Percentiles rank a stretch among this genome's conserved stretches.
Conservation (phyloP, 1,139 yeast species). For the Komagataea norvegica region DNA sequence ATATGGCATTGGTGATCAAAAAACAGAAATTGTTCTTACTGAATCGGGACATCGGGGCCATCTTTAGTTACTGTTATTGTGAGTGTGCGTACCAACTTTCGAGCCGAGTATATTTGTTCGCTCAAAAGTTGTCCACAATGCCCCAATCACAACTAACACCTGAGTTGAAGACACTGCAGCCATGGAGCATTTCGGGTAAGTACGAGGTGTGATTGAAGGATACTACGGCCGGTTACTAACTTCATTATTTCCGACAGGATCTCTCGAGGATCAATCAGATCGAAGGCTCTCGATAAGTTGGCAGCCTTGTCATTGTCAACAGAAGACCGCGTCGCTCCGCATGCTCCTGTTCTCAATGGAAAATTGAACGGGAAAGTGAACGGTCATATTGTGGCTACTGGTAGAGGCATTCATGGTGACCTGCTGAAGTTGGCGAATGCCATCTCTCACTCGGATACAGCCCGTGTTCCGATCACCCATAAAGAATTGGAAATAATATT, state of each 20-base stretch:
- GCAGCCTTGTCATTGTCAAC: constrained; percentile 20
- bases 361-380: constrained; percentile 5
- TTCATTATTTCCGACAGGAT: constrained; percentile 14
- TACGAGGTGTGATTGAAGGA: no score
- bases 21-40: no score
- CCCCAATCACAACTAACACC: no score
- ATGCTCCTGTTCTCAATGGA: not conserved
- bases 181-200: constrained; percentile 11
- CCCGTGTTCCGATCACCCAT: constrained; percentile 24
- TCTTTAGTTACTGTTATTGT: no score
- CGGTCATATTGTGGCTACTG: not conserved
- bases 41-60: no score
- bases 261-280: constrained; percentile 24
- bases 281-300: constrained; percentile 24
- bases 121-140: no score
- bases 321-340: not conserved
- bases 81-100: no score
- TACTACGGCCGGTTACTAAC: no score
- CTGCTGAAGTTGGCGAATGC: constrained; percentile 17
- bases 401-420: constrained; percentile 16
- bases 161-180: no score
- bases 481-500: constrained; percentile 69
- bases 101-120: no score
- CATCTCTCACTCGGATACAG: constrained; percentile 15
- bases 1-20: no score